Conservation (phyloP, 768 basidiomycete genomes). For the Filobasidium wieringae region DNA sequence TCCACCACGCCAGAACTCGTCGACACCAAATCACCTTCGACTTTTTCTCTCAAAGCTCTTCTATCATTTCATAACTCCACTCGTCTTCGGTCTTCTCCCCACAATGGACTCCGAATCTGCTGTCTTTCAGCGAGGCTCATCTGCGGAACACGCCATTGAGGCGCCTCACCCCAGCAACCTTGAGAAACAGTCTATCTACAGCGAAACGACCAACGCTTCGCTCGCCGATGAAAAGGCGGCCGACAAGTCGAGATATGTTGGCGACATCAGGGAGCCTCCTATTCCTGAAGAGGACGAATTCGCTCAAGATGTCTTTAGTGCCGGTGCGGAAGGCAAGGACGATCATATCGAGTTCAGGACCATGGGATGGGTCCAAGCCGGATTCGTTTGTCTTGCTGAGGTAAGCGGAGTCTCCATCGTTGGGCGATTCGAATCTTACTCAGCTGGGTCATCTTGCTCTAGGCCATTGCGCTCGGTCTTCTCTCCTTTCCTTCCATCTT, state of each 20-base stretch:
- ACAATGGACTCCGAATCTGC: no score
- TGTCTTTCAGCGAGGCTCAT: no score
- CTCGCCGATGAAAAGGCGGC: not conserved
- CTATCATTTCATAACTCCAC: no score
- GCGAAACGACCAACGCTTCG: not conserved
- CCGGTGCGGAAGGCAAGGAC: conserved; percentile 12
- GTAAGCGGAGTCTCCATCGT: conserved; percentile 12
- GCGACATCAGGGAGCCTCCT: not conserved
- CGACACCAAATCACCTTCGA: no score
- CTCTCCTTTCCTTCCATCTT: conserved; percentile 25
- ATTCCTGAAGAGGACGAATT: not conserved
- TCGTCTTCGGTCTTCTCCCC: no score
- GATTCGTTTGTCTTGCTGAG: conserved; percentile 24
- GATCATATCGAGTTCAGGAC: conserved; percentile 24
- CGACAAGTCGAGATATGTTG: not conserved
- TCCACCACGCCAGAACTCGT: no score
- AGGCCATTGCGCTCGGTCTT: conserved; percentile 21
- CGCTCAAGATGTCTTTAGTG: conserved; percentile 6
- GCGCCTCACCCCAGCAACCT: no score
- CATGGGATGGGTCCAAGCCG: conserved; percentile 24
- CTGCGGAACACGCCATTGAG: no score
- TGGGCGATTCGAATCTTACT: not conserved
- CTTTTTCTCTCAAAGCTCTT: no score
- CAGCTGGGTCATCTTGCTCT: not conserved
- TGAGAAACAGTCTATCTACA: no score